Evolutionary conservation across 1,284 basidiomycete genomes (phyloP), one percentile per base, ranked within the genome.

Genomic region (Omphalotus olearius): DNA sequence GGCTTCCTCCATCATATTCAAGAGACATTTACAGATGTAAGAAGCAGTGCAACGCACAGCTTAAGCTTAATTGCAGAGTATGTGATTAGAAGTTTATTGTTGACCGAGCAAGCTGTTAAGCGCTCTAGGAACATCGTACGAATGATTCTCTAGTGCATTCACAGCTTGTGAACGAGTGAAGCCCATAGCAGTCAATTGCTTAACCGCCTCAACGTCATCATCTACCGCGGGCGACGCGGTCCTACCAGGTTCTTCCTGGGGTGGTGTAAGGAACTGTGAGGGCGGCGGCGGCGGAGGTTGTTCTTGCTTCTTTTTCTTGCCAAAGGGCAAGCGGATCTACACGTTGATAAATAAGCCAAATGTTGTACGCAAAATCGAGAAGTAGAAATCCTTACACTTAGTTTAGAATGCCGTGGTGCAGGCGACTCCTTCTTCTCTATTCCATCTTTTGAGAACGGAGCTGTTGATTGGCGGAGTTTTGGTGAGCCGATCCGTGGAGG

Each of bases 141-240:
- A 82, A 61, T 85, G 72, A 54, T 75, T 77, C 66, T 93, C 91
- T 13, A 93, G 73, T 16, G 91, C 88, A 23, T 73, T 73, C 6
- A 93, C 77, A 0, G 88, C 87, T 64, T 91, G 83, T n/a, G 73
- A 67, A 45, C 91, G 80, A 59, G 78, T 84, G 72, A 93, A 93
- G 36, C 91, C 91, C 90, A 93, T 93, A 26, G 75, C 78, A 45
- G 79, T 80, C 41, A 93, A 70, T 59, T 85, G 83, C 63, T 88
- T 91, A 30, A 93, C 87, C 0, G 82, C 70, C 57, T 85, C 83
- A 4, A 85, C 82, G 57, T 93, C 91, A 56, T 90, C 88, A 26
- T 84, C 84, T 9, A 75, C 73, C 1, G 76, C 77, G 0, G 85
- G 80, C 4, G 83, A 78, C 6, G 59, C 60, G 13, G 60, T 63